phyloP scores from a whole-genome alignment of 441 rosid genomes.

The Eruca vesicaria region DNA sequence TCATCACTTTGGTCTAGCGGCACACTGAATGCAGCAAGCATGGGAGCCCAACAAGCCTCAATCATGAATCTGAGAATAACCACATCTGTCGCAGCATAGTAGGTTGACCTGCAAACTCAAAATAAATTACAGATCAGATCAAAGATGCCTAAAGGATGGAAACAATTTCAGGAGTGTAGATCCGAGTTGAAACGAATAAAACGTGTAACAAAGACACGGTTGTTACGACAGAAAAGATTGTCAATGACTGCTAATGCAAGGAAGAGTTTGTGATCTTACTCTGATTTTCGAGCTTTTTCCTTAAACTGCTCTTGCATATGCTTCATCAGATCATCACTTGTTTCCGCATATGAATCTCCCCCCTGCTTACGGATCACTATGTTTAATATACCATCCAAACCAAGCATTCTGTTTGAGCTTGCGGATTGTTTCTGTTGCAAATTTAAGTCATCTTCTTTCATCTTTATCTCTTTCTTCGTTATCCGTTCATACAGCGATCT shows the following conservation, averaged over 20 bases:
- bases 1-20: constrained; percentile 99
- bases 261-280: constrained; percentile 59
- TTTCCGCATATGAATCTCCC: constrained; percentile 75
- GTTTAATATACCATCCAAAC: constrained; percentile 90
- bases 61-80: constrained; percentile 96
- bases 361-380: constrained; percentile 92
- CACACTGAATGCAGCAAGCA: constrained; percentile 99
- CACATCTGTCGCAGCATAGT: constrained; percentile 97
- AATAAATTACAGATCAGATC: constrained; percentile 1
- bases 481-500: constrained; percentile 91
- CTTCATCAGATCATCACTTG: constrained; percentile 94
- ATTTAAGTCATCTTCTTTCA: constrained; percentile 88
- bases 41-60: constrained; percentile 99
- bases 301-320: constrained; percentile 99
- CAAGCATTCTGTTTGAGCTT: constrained; percentile 75
- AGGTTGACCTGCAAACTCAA: constrained; percentile 85
- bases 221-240: background rate
- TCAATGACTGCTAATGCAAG: background rate
- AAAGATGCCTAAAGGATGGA: constrained; percentile 14
- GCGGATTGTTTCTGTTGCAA: constrained; percentile 73
- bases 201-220: background rate
- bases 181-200: background rate
- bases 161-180: constrained; percentile 8
- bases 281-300: constrained; percentile 97
- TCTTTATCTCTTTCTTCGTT: constrained; percentile 93